Base-by-base conservation (phyloP, 345 rosid genomes). In the Eucalyptus cladocalyx region DNA sequence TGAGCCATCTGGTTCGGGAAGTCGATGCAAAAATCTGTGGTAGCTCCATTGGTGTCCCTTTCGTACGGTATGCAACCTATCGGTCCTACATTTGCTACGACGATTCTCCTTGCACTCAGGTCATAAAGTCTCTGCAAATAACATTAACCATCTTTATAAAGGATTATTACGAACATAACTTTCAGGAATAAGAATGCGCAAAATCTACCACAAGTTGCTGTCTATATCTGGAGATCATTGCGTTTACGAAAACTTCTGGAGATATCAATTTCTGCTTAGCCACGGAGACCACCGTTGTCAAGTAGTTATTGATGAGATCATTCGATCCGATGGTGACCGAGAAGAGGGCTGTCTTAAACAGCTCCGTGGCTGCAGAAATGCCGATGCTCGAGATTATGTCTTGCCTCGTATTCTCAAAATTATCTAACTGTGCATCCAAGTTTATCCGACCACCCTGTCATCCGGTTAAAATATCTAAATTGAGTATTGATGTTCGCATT, bases 31-130 rank as follows among this genome's bases (percentile, higher is more conserved):
- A 87, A 53, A 13, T 91, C 91, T 88, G 95, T 97, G 5, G 89
- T 72, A 15, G 85, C 86, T 42, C 93, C 95, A 90, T 93, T 92
- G 15, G 90, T 16, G 42, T 96, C 97, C 90, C 95, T 94, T 87
- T 94, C 93, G 87, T 58, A 96, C 11, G 99, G 99, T 69, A 97
- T 95, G 89, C 99, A 97, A 34, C 98, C 99, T 3, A 97, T 94
- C 1, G 99, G 98, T 48, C 98, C 98, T 2, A 96, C 97, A 60
- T 95, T 96, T 37, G 89, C 95, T 12, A 94, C 93, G 34, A 95
- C 86, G 50, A 96, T 93, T 89, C 95, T 95, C 89, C 96, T 93
- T 6, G 96, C 99, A 40, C 96, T 96, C 91, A 95, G 69, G 23
- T 90, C 86, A 89, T 94, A 93, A 13, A 97, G 91, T 90, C 97